These are phyloP conservation scores for Lepidium aucheri DNA, from an alignment of 345 rosid genomes.

Conservation along the genomic window DNA sequence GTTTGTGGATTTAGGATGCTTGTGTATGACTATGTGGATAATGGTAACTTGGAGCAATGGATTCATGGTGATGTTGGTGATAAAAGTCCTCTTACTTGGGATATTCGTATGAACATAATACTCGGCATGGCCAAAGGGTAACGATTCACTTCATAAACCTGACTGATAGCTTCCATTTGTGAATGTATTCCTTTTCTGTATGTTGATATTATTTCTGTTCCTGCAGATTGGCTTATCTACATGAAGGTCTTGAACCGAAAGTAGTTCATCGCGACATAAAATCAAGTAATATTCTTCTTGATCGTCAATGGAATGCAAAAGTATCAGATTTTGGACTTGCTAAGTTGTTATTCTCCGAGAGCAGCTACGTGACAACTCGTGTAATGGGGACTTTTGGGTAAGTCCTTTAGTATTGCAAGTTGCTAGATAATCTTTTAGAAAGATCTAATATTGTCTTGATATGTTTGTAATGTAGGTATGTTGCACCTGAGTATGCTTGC, in stretches of 20 bases:
- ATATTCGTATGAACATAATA: slow-evolving; percentile 77
- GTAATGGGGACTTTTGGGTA: slow-evolving; percentile 99
- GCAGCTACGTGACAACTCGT: slow-evolving; percentile 81
- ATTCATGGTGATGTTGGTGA: slow-evolving; percentile 92
- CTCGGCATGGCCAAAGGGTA: slow-evolving; percentile 96
- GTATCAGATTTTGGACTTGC: slow-evolving; percentile 99
- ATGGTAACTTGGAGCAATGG: slow-evolving; percentile 96
- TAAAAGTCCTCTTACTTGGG: slow-evolving; percentile 83
- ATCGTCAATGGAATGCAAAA: slow-evolving; percentile 81
- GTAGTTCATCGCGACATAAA: slow-evolving; percentile 94
- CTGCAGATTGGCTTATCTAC: slow-evolving; percentile 88
- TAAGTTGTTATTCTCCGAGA: slow-evolving; percentile 76
- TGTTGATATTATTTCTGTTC: not conserved
- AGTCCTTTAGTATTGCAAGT: too few species aligned
- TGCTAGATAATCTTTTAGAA: too few species aligned
- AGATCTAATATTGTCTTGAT: too few species aligned
- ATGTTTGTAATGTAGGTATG: slow-evolving; percentile 49
- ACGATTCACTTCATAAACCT: not conserved
- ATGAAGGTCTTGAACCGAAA: slow-evolving; percentile 97
- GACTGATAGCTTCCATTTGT: not conserved
- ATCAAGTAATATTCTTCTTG: slow-evolving; percentile 84
- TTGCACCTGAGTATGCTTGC: slow-evolving; percentile 97
- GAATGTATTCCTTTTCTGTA: not conserved
- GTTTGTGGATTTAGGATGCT: slow-evolving; percentile 61
- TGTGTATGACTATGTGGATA: slow-evolving; percentile 84